Base-by-base conservation (phyloP, 2,329 filamentous ascomycete genomes). In the Penicillium sp. region DNA sequence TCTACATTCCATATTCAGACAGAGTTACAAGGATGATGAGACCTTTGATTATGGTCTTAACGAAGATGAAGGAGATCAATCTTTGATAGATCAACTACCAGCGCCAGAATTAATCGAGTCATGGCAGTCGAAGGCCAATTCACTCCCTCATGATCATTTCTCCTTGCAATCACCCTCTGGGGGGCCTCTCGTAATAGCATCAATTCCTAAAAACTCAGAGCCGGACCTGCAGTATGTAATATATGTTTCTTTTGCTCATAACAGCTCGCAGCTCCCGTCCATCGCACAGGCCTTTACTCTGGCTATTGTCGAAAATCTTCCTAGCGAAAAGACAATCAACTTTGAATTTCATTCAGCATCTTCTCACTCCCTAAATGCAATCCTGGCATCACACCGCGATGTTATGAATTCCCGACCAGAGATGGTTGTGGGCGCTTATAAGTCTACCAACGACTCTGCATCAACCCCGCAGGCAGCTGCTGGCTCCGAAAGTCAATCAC, bases 151-250 rank as follows among this genome's bases (percentile, higher is more conserved):
- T 33, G 26, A 18, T 5, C 16, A 49, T 35, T 42, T 55, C 23
- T 49, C 16, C n/a, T 24, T 52, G 28, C 26, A 33, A 28, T 51
- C 45, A 35, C 26, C 38, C 3, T 14, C 47, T 21, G 23, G 46
- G 30, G 52, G 26, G 8, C 7, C 45, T 24, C 18, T 58, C 23
- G 42, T 42, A 20, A 58, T 58, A n/a, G 53, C 16, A n/a, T 43
- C 48, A 26, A 21, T 18, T 21, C 2, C n/a, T 7, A 16, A 5
- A 38, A 23, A 46, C 16, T 2, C 18, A 28, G 48, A 60, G 18
- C 47, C 52, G 14, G 52, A 49, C 23, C 35, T 56, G 20, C 47
- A 48, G 49, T 60, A 60, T 52, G 45, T 59, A n/a, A 54, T 60
- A 24, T 47, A 53, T 46, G 38, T 59, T 14, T 30, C 33, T 18